A percentile compares a stretch with the other conserved stretches of the same genome.
These are phyloP conservation scores for Boeremia lycopersici DNA, from an alignment of 2,329 filamentous ascomycete species.

Conservation along the genomic window DNA sequence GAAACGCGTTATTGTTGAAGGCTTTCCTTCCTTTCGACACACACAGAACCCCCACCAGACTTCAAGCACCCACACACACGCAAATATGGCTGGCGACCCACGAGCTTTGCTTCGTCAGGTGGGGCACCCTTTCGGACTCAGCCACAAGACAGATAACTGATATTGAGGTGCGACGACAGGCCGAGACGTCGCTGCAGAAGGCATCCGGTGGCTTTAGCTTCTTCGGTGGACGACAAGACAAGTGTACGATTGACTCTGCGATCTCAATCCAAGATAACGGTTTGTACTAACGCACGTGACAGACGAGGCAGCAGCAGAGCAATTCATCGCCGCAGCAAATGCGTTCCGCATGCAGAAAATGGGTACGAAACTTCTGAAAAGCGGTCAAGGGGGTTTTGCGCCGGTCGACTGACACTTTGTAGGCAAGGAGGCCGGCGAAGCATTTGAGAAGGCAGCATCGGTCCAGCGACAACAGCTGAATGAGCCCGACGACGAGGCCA, in stretches of 20 bases:
- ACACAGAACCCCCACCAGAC: not conserved
- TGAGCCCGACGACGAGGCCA: slow-evolving; percentile 90
- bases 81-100: slow-evolving; percentile 46
- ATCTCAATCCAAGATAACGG: not conserved
- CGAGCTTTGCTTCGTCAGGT: slow-evolving; percentile 47
- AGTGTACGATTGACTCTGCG: slow-evolving; percentile 56
- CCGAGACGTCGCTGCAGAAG: slow-evolving; percentile 79
- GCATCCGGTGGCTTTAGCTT: slow-evolving; percentile 84
- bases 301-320: slow-evolving; percentile 81
- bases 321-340: slow-evolving; percentile 88
- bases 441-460: slow-evolving; percentile 82
- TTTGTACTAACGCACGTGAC: slow-evolving; percentile 29
- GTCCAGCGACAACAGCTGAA: slow-evolving; percentile 82
- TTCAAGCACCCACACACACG: slow-evolving; percentile 5
- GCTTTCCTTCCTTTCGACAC: slow-evolving; percentile 3
- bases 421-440: slow-evolving; percentile 85
- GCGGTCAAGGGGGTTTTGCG: too few species aligned
- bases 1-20: slow-evolving; percentile 13
- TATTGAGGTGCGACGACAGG: slow-evolving; percentile 60
- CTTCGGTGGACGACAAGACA: slow-evolving; percentile 85
- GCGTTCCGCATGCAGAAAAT: slow-evolving; percentile 87
- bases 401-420: slow-evolving; percentile 13
- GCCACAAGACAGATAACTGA: slow-evolving; percentile 37
- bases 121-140: slow-evolving; percentile 37
- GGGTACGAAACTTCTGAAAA: slow-evolving; percentile 59